phyloP scores from a whole-genome alignment of 371 early-diverging fungal species.

The Rhizopus sp. region DNA sequence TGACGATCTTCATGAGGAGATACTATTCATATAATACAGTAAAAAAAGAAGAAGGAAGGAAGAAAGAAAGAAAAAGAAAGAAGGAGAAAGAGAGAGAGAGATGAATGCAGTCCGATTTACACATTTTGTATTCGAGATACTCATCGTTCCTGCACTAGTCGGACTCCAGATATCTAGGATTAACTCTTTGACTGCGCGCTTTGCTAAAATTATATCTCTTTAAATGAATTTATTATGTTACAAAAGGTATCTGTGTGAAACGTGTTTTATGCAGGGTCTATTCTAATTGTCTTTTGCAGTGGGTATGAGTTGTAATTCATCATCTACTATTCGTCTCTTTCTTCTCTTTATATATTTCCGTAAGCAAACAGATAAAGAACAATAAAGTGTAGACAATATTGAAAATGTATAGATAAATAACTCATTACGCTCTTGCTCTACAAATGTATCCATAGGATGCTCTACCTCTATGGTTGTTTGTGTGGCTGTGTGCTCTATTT shows the following conservation, averaged over 20 bases:
- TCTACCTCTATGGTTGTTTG: slow-evolving; percentile 19
- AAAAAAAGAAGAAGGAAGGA: slow-evolving; percentile 1
- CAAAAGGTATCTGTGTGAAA: too few species aligned
- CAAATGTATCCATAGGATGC: slow-evolving; percentile 14
- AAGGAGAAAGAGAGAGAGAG: not conserved
- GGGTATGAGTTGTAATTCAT: slow-evolving; percentile 4
- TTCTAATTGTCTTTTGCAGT: slow-evolving; percentile 3
- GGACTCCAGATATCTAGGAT: too few species aligned
- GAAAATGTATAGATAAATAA: slow-evolving; percentile 37
- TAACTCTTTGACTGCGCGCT: too few species aligned
- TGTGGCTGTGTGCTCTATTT: not conserved
- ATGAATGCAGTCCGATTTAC: not conserved
- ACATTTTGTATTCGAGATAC: too few species aligned
- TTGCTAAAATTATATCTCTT: too few species aligned
- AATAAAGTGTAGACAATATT: slow-evolving; percentile 27
- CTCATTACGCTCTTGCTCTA: slow-evolving; percentile 22
- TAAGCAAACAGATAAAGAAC: slow-evolving; percentile 25
- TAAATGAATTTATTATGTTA: too few species aligned
- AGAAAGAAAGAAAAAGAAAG: slow-evolving; percentile 7
- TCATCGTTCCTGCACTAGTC: too few species aligned
- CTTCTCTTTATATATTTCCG: slow-evolving; percentile 16
- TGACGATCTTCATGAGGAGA: too few species aligned
- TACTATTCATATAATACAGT: not conserved
- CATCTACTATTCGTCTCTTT: slow-evolving; percentile 1
- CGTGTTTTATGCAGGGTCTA: too few species aligned